Evolutionary conservation across 768 basidiomycete genomes (phyloP), one percentile per base, ranked within the genome.

Genomic region (Lactifluus piperatus): DNA sequence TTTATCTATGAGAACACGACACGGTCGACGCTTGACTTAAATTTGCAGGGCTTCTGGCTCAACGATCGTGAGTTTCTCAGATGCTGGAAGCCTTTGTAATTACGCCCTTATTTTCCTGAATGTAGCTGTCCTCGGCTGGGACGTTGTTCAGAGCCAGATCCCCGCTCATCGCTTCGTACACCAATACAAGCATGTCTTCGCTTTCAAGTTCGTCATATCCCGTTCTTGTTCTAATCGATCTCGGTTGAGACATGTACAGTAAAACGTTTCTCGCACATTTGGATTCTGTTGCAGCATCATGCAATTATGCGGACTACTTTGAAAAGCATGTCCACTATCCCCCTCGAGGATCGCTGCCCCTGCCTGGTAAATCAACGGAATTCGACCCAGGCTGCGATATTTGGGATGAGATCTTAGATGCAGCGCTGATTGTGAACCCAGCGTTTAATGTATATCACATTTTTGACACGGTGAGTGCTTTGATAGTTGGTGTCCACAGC

Each of bases 401-500:
- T 0, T 89, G 85, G 87, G 76, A 79, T 26, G 71, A 74, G 36
- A 83, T 90, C 54, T 82, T 86, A 66, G 70, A 82, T 20, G 83
- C 79, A 0, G 81, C 88, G 0, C 62, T 87, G 22, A 53, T 71
- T 3, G 71, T 86, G 63, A 89, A 90, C 65, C 88, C 88, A 0
- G 86, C 84, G 0, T 91, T 90, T 73, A 77, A 90, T 63, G 76
- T 88, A 7, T 91, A 90, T 67, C 79, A 84, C 22, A 86, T 90
- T 55, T 86, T 87, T 70, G 86, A 88, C 66, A 86, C 81, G 20
- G 77, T 72, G 51, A 59, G 78, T 18, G 1, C 9, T 7, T 16
- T 66, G 5, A 29, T 62, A 14, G 6, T 36, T 44, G 9, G 3
- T 11, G 18, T 29, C 43, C 26, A 52, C 1, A 16, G 4, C 18